These are phyloP conservation scores for Cutaneotrichosporon dermatis DNA, from an alignment of 1,284 basidiomycete genomes.

Conservation along the genomic window DNA sequence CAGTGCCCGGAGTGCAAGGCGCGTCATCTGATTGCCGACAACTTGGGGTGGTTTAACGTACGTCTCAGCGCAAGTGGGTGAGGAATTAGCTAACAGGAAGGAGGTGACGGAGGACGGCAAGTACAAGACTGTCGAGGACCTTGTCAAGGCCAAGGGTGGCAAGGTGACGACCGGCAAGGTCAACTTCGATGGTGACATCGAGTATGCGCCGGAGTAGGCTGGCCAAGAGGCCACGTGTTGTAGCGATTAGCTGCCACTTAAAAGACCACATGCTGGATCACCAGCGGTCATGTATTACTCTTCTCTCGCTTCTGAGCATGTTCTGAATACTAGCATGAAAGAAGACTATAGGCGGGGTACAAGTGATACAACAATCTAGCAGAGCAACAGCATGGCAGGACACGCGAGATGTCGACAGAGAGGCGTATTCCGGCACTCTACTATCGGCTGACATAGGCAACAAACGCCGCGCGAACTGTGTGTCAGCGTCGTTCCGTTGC, in stretches of 20 bases:
- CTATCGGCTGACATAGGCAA: neutral
- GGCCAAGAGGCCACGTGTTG: too few relatives aligned
- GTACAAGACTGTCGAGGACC: slow-evolving; percentile 71
- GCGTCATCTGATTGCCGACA: slow-evolving; percentile 81
- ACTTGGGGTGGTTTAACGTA: slow-evolving; percentile 78
- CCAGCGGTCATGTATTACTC: neutral
- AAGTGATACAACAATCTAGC: slow-evolving; percentile 4
- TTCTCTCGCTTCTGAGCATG: neutral
- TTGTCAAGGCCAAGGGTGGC: slow-evolving; percentile 72
- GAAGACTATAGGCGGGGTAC: neutral
- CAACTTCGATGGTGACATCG: slow-evolving; percentile 52
- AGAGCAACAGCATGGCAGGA: neutral
- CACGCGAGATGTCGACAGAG: too few relatives aligned
- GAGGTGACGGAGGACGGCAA: slow-evolving; percentile 62
- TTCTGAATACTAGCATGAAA: neutral
- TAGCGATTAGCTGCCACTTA: too few relatives aligned
- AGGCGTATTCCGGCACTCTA: too few relatives aligned
- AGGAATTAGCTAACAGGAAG: slow-evolving; percentile 16
- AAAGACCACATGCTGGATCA: too few relatives aligned
- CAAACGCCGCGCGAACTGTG: slow-evolving; percentile 4
- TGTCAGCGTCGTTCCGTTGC: neutral
- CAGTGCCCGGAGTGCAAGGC: slow-evolving; percentile 89
- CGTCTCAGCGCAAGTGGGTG: neutral
- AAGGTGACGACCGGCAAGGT: slow-evolving; percentile 60
- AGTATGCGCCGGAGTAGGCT: slow-evolving; percentile 26